A percentile compares a stretch with the other conserved stretches of the same genome.
Conservation (phyloP, 2,329 filamentous ascomycete species). For the Botrytis tulipae region DNA sequence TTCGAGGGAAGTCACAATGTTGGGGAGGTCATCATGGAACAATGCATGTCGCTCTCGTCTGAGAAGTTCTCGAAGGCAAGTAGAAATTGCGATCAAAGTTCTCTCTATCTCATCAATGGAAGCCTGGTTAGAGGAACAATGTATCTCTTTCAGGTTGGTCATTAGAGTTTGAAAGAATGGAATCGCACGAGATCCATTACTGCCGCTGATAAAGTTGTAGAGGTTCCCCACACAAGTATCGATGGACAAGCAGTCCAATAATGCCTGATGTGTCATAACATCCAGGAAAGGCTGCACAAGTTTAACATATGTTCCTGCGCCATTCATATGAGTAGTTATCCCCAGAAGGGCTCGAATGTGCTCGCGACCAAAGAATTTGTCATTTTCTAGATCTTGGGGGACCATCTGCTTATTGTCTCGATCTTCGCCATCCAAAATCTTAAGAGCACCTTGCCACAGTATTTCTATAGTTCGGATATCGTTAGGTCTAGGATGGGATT, state of each 20-base stretch:
- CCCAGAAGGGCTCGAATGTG: conserved; percentile 9
- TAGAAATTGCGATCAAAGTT: not conserved
- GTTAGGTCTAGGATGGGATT: conserved; percentile 18
- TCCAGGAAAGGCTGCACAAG: conserved; percentile 9
- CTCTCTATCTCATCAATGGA: not conserved
- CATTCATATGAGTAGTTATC: not conserved
- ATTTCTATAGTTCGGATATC: conserved; percentile 21
- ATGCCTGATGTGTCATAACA: conserved; percentile 14
- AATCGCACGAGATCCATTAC: conserved; percentile 16
- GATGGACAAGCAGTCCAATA: conserved; percentile 14
- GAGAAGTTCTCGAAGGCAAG: conserved; percentile 12
- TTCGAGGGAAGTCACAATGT: not conserved
- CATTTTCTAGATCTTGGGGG: conserved; percentile 24
- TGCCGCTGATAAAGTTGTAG: conserved; percentile 18
- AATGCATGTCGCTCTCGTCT: conserved; percentile 10
- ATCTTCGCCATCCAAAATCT: conserved; percentile 24
- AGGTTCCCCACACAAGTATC: conserved; percentile 14
- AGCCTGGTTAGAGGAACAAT: not conserved
- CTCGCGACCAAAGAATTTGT: conserved; percentile 5
- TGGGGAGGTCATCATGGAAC: conserved; percentile 8
- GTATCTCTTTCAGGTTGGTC: not conserved
- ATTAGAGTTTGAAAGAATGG: conserved; percentile 5
- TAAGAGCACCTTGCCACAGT: conserved; percentile 25
- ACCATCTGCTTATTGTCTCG: conserved; percentile 25
- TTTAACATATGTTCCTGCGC: not conserved